Evolutionary conservation across 257 asterid species (phyloP), one percentile per base, ranked within the genome.

Genomic region (Solanum corneliomulleri): DNA sequence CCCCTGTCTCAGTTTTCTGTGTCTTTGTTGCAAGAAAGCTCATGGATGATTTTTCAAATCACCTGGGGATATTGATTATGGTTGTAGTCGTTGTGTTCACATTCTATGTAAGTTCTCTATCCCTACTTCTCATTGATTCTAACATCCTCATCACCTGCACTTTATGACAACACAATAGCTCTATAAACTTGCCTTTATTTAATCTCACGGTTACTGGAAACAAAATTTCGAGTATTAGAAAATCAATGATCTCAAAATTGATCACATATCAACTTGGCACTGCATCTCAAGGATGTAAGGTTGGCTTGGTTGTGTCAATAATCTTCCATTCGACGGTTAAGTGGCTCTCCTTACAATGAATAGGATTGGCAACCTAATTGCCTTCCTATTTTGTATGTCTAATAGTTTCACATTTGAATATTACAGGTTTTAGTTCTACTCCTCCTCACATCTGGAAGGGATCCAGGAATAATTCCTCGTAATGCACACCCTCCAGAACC

Each of bases 401-500:
- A 80, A 80, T 60, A 80, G 85, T 29, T 80, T 47, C 44, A 47
- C 25, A 86, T 87, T 84, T 76, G 21, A 18, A 72, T 89, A 64
- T 74, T 91, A 85, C 95, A 96, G 99, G 98, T 92, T 90, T 92
- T 96, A 90, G 92, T 93, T 92, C 98, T 95, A 89, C 96, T 96
- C 87, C 91, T 96, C 91, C 93, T 96, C 85, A 93, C 99, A 83
- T 96, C 99, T 82, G 99, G 99, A 88, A 93, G 99, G 93, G 99
- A 96, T 91, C 99, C 98, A 20, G 99, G 99, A 64, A 96, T 96
- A 89, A 93, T 96, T 89, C 99, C 99, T 66, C 92, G 99, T 71
- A 95, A 95, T 85, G 94, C 97, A 25, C 98, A 95, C 88, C 99
- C 99, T 80, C 99, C 99, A 70, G 98, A 96, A 90, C 99, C 98